A percentile compares a stretch with the other conserved stretches of the same genome.
Conservation (phyloP, 352 stramenopile genomes). For the Phytopythium mirpurense region DNA sequence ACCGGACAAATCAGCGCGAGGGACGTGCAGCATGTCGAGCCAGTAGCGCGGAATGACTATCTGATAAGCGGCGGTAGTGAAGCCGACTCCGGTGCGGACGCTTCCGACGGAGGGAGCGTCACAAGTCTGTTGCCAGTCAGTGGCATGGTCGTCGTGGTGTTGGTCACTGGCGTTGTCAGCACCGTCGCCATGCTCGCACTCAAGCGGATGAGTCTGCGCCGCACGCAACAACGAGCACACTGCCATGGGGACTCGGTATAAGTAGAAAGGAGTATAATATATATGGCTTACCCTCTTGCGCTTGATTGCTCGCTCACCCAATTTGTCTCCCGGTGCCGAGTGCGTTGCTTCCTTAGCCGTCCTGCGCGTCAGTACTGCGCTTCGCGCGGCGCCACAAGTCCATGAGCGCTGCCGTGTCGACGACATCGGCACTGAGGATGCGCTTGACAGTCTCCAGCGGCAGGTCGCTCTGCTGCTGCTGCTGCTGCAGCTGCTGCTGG, state of each 20-base stretch:
- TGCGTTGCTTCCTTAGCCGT: background rate
- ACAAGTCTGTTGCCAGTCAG: no score
- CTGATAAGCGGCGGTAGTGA: background rate
- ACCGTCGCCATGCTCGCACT: background rate
- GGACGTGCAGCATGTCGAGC: background rate
- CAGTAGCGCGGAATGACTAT: background rate
- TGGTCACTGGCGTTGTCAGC: background rate
- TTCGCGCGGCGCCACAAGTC: conserved; percentile 6
- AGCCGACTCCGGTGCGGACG: no score
- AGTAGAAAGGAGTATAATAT: no score
- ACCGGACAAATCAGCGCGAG: background rate
- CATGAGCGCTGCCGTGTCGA: conserved; percentile 12
- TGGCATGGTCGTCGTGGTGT: conserved; percentile 1
- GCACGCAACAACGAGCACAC: background rate
- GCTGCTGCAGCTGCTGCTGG: conserved; percentile 15
- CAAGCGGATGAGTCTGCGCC: conserved; percentile 1
- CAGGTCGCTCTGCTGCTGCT: conserved; percentile 13
- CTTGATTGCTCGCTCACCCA: background rate
- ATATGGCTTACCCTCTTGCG: background rate
- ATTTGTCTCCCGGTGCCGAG: background rate
- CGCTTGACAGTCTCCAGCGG: conserved; percentile 2
- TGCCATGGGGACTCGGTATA: background rate
- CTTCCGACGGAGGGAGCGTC: no score
- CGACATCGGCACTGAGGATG: background rate
- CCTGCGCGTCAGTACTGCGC: background rate